Evolutionary conservation across 768 basidiomycete genomes (phyloP).

Genomic region (Lactifluus pinguis): DNA sequence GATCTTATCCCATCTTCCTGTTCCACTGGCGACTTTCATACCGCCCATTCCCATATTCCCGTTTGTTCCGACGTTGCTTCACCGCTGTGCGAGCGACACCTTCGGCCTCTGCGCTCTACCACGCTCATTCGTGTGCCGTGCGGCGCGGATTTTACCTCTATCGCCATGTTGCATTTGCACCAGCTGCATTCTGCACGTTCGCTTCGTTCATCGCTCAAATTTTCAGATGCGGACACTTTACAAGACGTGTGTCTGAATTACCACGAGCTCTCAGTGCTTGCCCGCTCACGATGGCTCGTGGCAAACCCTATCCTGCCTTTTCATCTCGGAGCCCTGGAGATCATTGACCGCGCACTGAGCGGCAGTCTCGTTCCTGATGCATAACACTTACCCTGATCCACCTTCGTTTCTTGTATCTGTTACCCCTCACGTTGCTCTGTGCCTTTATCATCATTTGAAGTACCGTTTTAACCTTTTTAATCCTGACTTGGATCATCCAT

Average conservation of each 20-base stretch:
- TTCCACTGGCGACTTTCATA: conserved; percentile 20
- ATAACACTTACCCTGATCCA: not conserved
- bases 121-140: conserved; percentile 50
- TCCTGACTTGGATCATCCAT: conserved; percentile 12
- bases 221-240: conserved; percentile 28
- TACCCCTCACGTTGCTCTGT: not conserved
- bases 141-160: conserved; percentile 34
- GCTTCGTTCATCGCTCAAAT: conserved; percentile 30
- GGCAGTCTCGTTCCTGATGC: conserved; percentile 24
- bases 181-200: conserved; percentile 45
- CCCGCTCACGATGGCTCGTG: conserved; percentile 36
- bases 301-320: conserved; percentile 53
- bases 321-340: conserved; percentile 65
- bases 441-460: not conserved
- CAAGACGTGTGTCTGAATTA: conserved; percentile 60
- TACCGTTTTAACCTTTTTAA: not conserved
- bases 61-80: conserved; percentile 29
- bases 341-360: conserved; percentile 39
- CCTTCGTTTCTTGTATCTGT: conserved; percentile 1
- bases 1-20: not conserved
- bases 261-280: conserved; percentile 59
- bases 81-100: conserved; percentile 28
- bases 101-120: conserved; percentile 46
- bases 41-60: conserved; percentile 26
- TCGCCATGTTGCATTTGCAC: conserved; percentile 51